A percentile compares a stretch with the other conserved stretches of the same genome.
Conservation (phyloP, 73 alveolate genomes). For the Breviolum minutum region DNA sequence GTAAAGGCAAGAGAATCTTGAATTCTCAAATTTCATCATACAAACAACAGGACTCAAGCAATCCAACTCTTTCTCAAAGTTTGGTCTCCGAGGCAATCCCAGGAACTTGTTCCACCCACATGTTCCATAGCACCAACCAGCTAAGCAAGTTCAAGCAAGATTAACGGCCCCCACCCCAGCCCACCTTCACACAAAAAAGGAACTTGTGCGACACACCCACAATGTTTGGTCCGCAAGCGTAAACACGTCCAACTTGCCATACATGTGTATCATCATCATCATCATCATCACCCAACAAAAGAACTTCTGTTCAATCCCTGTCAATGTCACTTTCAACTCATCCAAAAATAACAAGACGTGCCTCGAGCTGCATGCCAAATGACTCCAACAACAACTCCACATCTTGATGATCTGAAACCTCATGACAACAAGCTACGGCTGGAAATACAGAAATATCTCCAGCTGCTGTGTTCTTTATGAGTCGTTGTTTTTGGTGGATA, state of each 20-base stretch:
- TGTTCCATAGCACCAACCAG: neutral
- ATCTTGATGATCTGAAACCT: slow-evolving; percentile 72
- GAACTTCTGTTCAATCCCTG: neutral
- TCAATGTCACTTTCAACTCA: neutral
- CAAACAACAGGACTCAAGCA: too few relatives aligned
- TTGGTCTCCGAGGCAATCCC: too few relatives aligned
- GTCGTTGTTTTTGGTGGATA: neutral
- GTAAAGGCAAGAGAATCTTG: neutral
- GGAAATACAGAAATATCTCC: too few relatives aligned
- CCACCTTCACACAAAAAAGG: too few relatives aligned
- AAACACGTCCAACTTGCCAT: too few relatives aligned
- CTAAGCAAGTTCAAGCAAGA: neutral
- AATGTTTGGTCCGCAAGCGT: too few relatives aligned
- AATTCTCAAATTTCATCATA: too few relatives aligned
- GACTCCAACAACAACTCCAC: slow-evolving; percentile 77
- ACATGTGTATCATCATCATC: too few relatives aligned
- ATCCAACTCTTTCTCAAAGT: too few relatives aligned
- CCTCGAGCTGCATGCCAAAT: slow-evolving; percentile 76
- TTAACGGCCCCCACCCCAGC: neutral
- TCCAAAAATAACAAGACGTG: neutral
- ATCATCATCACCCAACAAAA: neutral
- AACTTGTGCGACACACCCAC: too few relatives aligned
- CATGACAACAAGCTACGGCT: neutral
- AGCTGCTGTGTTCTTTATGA: neutral
- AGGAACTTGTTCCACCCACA: neutral